Percentiles rank a stretch among this genome's conserved stretches.
Evolutionary conservation across 1,284 basidiomycete genomes (phyloP).

Genomic region (Psilocybe mexicana): DNA sequence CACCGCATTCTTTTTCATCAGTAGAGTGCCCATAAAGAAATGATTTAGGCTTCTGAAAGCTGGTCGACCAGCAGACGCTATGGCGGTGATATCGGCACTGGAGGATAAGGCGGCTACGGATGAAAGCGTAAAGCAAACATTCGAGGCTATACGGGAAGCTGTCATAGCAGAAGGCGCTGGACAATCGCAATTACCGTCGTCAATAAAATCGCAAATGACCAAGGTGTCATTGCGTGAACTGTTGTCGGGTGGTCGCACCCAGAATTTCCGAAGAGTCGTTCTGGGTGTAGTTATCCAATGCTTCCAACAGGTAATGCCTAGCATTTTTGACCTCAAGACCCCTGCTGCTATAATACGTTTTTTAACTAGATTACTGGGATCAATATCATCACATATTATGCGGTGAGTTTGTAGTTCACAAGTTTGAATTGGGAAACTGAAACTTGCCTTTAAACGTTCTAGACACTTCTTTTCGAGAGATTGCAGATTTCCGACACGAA

Average conservation of each 20-base stretch:
- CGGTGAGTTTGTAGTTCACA: conserved; percentile 27
- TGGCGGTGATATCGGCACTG: conserved; percentile 63
- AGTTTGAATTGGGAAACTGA: neutral
- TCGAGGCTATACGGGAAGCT: conserved; percentile 55
- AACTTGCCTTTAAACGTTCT: neutral
- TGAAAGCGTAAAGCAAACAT: conserved; percentile 52
- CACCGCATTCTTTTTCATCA: neutral
- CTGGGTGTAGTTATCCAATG: conserved; percentile 65
- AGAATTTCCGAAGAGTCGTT: conserved; percentile 63
- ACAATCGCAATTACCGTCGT: conserved; percentile 6
- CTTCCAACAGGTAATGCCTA: conserved; percentile 62
- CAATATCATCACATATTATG: conserved; percentile 60
- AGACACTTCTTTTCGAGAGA: conserved; percentile 61
- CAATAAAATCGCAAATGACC: conserved; percentile 10
- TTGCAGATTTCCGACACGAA: conserved; percentile 60
- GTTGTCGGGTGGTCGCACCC: conserved; percentile 57
- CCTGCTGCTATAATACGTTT: neutral
- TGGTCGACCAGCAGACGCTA: conserved; percentile 60
- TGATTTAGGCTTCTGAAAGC: conserved; percentile 54
- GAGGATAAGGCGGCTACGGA: conserved; percentile 56
- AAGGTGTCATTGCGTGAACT: conserved; percentile 49
- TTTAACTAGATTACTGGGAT: conserved; percentile 32
- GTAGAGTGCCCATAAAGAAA: neutral
- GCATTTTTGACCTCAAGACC: conserved; percentile 46
- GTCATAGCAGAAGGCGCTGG: conserved; percentile 40